Base-by-base conservation (phyloP, 2,329 filamentous ascomycete species). In the Pestalotiopsis sp. region DNA sequence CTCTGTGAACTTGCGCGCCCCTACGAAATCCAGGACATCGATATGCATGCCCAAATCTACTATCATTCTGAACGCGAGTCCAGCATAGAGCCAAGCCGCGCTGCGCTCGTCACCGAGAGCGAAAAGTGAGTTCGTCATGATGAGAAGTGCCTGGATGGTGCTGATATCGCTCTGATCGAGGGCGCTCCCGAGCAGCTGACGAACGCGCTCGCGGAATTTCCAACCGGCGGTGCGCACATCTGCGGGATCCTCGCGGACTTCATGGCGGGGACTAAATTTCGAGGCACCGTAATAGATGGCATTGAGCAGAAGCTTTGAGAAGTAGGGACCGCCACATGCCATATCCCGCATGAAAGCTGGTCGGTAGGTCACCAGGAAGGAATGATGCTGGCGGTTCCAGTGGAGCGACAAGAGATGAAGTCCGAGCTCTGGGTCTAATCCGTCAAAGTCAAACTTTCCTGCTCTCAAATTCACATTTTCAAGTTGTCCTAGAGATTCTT, bases 41-140 rank as follows among this genome's bases (percentile, higher is more conserved):
- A 66, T 45, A 27, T 66, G 65, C 65, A 66, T 59, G 0, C 86
- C 83, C 4, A 89, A 74, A 72, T 90, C 87, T 65, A 85, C 82
- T 31, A 89, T 78, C 77, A 89, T 84, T 11, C 86, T 81, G 68
- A 89, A 87, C 0, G 87, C 87, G 70, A 86, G 82, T 1, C 87
- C 87, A 65, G 85, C 83, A 69, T 89, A 90, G 4, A 89, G 72
- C 88, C 88, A 90, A 2, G 87, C 84, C 5, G 82, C 81, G 68
- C 84, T 87, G 38, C 82, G 78, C 71, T 87, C 83, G 64, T 84
- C 83, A n/a, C 83, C 80, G 2, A 83, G 75, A 0, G 86, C 81
- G 70, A 88, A 87, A 0, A 88, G 74, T 0, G 84, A 83, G 59
- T 83, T 84, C 0, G 83, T 82, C 81, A 88, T 85, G 0, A 87